A percentile compares a stretch with the other conserved stretches of the same genome.
Evolutionary conservation across 2,329 filamentous ascomycete species (phyloP).

Genomic region (Gaeumannomyces sp.): DNA sequence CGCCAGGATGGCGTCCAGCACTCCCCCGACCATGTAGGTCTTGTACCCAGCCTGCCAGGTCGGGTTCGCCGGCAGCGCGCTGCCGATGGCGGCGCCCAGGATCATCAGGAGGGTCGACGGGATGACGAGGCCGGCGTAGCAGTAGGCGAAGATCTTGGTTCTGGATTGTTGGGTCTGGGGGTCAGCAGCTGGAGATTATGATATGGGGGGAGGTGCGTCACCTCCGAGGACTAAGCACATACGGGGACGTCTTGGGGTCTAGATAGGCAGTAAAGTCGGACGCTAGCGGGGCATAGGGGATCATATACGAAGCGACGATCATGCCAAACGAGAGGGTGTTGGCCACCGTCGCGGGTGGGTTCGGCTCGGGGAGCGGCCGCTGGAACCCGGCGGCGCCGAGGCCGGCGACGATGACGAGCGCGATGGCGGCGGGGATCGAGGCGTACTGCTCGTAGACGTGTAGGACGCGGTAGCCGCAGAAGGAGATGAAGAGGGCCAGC

Average conservation of each 20-base stretch:
- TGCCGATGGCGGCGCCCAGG: constrained; percentile 58
- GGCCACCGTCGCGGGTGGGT: constrained; percentile 29
- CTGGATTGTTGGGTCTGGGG: neutral
- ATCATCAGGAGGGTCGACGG: constrained; percentile 55
- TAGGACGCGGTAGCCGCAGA: constrained; percentile 16
- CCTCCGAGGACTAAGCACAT: constrained; percentile 16
- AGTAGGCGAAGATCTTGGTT: constrained; percentile 43
- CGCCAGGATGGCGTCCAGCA: constrained; percentile 52
- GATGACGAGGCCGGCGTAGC: constrained; percentile 47
- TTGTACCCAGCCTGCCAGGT: constrained; percentile 50
- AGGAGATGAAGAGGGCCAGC: constrained; percentile 15
- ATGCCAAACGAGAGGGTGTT: constrained; percentile 51
- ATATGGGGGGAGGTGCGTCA: too few species aligned
- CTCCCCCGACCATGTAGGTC: constrained; percentile 48
- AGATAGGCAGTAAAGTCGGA: constrained; percentile 59
- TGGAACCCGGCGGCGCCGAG: constrained; percentile 13
- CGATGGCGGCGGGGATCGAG: constrained; percentile 16
- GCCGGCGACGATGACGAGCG: constrained; percentile 15
- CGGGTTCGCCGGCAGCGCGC: constrained; percentile 47
- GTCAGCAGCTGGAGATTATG: neutral
- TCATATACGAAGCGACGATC: constrained; percentile 56
- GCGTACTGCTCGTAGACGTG: constrained; percentile 18
- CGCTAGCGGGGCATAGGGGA: constrained; percentile 53
- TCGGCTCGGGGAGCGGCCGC: constrained; percentile 24
- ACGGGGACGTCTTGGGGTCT: constrained; percentile 30